These are phyloP conservation scores for Monilinia fructigena DNA, from an alignment of 2,329 filamentous ascomycete genomes.

Conservation along the genomic window DNA sequence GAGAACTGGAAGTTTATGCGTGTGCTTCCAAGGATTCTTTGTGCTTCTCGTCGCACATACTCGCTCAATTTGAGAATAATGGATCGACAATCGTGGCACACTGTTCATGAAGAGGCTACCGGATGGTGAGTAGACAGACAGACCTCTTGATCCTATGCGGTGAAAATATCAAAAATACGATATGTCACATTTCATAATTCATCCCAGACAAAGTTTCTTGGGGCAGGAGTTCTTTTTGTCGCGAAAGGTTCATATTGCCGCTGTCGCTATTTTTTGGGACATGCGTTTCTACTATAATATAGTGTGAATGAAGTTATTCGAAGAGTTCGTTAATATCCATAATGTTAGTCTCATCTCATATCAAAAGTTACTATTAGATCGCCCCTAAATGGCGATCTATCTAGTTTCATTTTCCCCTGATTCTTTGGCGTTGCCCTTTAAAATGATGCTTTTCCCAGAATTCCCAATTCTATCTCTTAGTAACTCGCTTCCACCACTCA, in stretches of 20 bases:
- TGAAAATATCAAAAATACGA: constrained; percentile 15
- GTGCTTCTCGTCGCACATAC: neutral
- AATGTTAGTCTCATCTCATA: constrained; percentile 1
- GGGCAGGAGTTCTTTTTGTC: neutral
- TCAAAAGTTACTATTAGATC: constrained; percentile 17
- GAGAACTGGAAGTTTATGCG: neutral
- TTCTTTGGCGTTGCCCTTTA: constrained; percentile 20
- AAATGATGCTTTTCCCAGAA: constrained; percentile 19
- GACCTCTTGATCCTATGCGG: constrained; percentile 16
- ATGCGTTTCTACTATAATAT: neutral
- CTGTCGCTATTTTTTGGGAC: neutral
- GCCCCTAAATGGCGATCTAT: constrained; percentile 24
- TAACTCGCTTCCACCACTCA: constrained; percentile 19
- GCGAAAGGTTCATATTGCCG: neutral
- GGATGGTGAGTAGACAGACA: neutral
- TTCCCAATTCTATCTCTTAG: constrained; percentile 16
- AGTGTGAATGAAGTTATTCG: neutral
- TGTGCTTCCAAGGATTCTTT: constrained; percentile 16
- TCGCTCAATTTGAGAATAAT: neutral
- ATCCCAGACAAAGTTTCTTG: constrained; percentile 1
- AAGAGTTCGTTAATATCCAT: neutral
- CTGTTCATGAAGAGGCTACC: constrained; percentile 6
- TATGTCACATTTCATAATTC: constrained; percentile 3
- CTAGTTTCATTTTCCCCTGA: constrained; percentile 21
- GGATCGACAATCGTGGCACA: constrained; percentile 13